Conservation (phyloP, 805 yeast species). For the Candida takata region DNA sequence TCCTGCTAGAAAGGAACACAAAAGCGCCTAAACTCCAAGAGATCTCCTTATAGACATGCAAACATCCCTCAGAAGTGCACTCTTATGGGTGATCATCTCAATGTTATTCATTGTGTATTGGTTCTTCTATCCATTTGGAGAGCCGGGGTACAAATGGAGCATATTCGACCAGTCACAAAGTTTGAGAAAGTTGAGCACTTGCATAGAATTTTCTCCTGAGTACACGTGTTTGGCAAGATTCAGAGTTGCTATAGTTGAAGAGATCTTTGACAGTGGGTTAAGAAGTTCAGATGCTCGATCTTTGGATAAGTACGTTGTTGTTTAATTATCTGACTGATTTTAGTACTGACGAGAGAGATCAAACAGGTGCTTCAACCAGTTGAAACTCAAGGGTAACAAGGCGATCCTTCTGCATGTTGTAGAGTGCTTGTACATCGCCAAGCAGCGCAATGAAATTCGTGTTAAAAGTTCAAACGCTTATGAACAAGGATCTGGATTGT, state of each 20-base stretch:
- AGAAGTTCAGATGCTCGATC: background rate
- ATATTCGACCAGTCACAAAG: constrained; percentile 2
- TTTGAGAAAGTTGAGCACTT: constrained; percentile 8
- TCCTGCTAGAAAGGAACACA: too few relatives aligned
- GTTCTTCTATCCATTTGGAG: too few relatives aligned
- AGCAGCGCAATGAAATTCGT: background rate
- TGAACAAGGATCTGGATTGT: background rate
- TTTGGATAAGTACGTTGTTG: background rate
- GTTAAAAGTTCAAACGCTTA: too few relatives aligned
- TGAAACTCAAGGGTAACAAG: too few relatives aligned
- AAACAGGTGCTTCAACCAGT: too few relatives aligned
- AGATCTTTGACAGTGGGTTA: background rate
- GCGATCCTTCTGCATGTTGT: background rate
- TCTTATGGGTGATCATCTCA: background rate
- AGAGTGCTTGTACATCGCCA: background rate
- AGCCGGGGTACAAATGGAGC: too few relatives aligned
- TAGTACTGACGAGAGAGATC: background rate
- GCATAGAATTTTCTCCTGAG: constrained; percentile 8
- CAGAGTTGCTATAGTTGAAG: constrained; percentile 6
- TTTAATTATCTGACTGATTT: background rate
- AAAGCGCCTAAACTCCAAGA: too few relatives aligned
- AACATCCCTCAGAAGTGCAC: background rate
- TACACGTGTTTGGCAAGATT: constrained; percentile 9
- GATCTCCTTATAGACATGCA: too few relatives aligned
- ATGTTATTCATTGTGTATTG: background rate